Evolutionary conservation across 1,284 basidiomycete genomes (phyloP), one percentile per base, ranked within the genome.

Genomic region (Anthracocystis walkeri): DNA sequence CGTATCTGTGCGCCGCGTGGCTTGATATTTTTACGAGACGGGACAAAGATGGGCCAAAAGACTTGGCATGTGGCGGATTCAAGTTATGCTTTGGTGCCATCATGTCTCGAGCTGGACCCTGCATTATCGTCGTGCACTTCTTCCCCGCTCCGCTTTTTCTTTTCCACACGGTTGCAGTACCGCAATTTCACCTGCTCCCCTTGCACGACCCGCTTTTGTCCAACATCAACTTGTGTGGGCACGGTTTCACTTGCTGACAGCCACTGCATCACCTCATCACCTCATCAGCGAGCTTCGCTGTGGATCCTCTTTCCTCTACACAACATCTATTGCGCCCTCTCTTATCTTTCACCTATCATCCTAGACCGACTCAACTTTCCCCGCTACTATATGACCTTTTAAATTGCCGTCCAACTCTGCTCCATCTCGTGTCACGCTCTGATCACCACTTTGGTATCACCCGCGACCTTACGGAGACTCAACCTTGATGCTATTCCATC

Each of bases 101-200:
- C 2, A 16, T 14, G 33, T 38, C 35, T 38, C 35, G 35, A 38
- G 35, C 35, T 38, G 35, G 63, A 65, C 63, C 63, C 63, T 65
- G 56, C 63, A 59, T 65, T 33, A 7, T 8, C 2, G 33, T 33
- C 33, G 7, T n/a, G n/a, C 33, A 33, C 33, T 33, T 33, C 33
- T 33, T 33, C 33, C 23, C 4, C 44, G 42, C 27, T 29, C 41
- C 20, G 20, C 20, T 5, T 11, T 31, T 31, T 33, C 8, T 11
- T 31, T 31, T 33, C 8, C 31, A 33, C 33, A 51, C 50, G 50
- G 14, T 10, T 46, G 45, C 25, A 18, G 14, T 48, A 12, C 44
- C 11, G 41, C 41, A 10, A 21, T n/a, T 38, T 42, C 23, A 20
- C 25, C 27, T 0, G 18, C 14, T 10, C 35, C 16, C 35, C 35